Conservation (phyloP, 1,284 basidiomycete species). For the Moesziomyces globuligerus region DNA sequence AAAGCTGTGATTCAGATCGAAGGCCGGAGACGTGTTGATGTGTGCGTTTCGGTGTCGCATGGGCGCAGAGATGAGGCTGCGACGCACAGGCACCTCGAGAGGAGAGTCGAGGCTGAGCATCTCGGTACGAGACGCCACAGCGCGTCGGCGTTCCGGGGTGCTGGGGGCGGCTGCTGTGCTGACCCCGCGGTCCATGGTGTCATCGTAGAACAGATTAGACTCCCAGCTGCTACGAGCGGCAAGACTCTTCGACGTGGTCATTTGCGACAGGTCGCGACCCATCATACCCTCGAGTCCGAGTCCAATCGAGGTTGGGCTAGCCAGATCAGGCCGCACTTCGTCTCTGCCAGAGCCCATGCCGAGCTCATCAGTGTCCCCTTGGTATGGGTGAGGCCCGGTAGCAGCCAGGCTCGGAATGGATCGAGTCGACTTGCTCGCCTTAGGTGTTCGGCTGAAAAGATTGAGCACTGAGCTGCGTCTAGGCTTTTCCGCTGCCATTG, state of each 20-base stretch:
- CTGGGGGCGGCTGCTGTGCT: slow-evolving; percentile 17
- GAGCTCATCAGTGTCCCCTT: background rate
- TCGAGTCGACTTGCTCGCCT: slow-evolving; percentile 13
- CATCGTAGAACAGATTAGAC: slow-evolving; percentile 51
- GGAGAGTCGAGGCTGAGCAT: slow-evolving; percentile 32
- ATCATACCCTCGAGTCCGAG: slow-evolving; percentile 43
- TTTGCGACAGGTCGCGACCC: slow-evolving; percentile 37
- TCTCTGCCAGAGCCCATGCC: slow-evolving; percentile 3
- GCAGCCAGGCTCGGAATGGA: slow-evolving; percentile 19
- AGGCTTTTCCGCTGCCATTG: slow-evolving; percentile 29
- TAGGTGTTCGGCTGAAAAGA: slow-evolving; percentile 17
- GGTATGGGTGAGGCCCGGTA: slow-evolving; percentile 3
- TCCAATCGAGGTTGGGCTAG: slow-evolving; percentile 29
- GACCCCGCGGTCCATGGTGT: slow-evolving; percentile 25
- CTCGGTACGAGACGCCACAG: slow-evolving; percentile 14
- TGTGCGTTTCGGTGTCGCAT: slow-evolving; percentile 59
- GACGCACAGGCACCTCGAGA: slow-evolving; percentile 48
- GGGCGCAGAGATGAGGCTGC: slow-evolving; percentile 26
- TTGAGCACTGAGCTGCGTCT: slow-evolving; percentile 30
- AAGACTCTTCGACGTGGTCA: slow-evolving; percentile 38
- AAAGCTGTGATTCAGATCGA: slow-evolving; percentile 49
- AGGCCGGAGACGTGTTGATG: slow-evolving; percentile 55
- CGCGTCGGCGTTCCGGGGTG: slow-evolving; percentile 26
- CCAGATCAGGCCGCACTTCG: slow-evolving; percentile 2
- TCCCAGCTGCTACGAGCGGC: slow-evolving; percentile 57